Conservation (phyloP, 768 basidiomycete genomes). For the Naematelia aurantialba region DNA sequence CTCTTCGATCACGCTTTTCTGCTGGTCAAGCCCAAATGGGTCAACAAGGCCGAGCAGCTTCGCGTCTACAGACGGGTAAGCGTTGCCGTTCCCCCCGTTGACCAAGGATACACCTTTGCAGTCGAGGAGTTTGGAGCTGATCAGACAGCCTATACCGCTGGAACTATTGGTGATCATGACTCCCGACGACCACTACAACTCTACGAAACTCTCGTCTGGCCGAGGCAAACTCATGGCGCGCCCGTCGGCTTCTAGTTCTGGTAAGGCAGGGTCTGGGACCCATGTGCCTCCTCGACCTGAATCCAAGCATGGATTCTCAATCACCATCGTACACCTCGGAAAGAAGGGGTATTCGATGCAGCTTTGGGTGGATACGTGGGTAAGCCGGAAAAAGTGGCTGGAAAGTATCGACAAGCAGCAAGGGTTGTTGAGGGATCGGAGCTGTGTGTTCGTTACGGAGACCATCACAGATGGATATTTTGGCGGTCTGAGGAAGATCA, state of each 20-base stretch:
- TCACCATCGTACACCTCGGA: constrained; percentile 91
- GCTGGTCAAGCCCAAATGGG: constrained; percentile 83
- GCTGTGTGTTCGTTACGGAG: constrained; percentile 77
- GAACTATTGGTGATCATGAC: constrained; percentile 82
- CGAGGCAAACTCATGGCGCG: constrained; percentile 36
- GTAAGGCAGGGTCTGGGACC: constrained; percentile 23
- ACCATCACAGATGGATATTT: constrained; percentile 87
- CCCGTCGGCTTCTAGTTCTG: constrained; percentile 13
- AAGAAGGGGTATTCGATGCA: constrained; percentile 87
- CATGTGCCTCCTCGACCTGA: constrained; percentile 50
- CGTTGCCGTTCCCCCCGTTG: constrained; percentile 11
- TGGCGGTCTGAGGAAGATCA: constrained; percentile 75
- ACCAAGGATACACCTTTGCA: neutral
- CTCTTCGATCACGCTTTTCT: constrained; percentile 94
- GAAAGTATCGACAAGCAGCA: constrained; percentile 89
- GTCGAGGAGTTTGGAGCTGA: neutral
- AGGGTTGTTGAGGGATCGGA: constrained; percentile 73
- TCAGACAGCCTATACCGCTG: constrained; percentile 80
- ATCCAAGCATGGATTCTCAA: constrained; percentile 78
- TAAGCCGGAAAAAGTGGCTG: constrained; percentile 88
- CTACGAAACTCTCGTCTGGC: constrained; percentile 39
- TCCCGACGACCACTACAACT: constrained; percentile 64
- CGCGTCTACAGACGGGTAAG: constrained; percentile 89
- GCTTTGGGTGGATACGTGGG: constrained; percentile 80
- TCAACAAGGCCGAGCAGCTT: constrained; percentile 74